Conservation (phyloP, 345 rosid species). For the Eucalyptus regnans region DNA sequence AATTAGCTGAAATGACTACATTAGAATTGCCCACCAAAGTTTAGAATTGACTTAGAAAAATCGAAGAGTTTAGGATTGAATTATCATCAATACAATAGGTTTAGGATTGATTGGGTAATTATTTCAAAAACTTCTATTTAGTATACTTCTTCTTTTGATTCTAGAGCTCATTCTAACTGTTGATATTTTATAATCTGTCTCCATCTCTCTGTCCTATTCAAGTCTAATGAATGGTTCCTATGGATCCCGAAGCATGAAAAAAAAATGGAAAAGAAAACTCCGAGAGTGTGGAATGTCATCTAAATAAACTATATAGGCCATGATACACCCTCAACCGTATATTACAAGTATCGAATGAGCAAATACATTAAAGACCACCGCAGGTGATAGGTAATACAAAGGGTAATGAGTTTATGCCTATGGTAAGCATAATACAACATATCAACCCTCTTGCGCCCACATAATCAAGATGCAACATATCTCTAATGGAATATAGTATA, state of each 20-base stretch:
- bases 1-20: background rate
- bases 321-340: background rate
- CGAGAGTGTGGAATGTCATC: background rate
- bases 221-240: background rate
- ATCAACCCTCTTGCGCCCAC: background rate
- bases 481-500: background rate
- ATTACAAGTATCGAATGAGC: background rate
- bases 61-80: fast-evolving
- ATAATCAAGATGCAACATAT: background rate
- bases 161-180: background rate
- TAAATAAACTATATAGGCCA: background rate
- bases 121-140: background rate
- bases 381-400: background rate
- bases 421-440: background rate
- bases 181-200: background rate
- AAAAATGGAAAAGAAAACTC: background rate
- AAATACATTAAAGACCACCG: background rate
- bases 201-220: background rate
- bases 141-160: background rate
- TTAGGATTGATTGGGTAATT: background rate
- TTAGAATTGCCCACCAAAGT: fast-evolving
- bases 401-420: background rate
- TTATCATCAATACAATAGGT: fast-evolving
- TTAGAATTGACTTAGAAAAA: background rate
- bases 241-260: background rate